phyloP scores from a whole-genome alignment of 2,329 filamentous ascomycete species.

The Penicillium janthinellum region DNA sequence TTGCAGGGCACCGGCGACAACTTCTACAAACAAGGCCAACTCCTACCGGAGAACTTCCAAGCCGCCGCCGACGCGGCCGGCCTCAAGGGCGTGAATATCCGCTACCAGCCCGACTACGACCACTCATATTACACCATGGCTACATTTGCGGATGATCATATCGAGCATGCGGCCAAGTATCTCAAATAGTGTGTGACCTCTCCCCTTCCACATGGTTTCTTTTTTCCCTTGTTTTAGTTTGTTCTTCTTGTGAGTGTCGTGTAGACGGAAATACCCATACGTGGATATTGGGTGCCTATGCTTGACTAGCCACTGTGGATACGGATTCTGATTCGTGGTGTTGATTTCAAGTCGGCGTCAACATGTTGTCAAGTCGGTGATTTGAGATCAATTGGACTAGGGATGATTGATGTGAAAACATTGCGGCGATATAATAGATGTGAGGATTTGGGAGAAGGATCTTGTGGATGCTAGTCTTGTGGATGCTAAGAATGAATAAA shows the following conservation, averaged over 20 bases:
- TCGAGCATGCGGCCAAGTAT: conserved; percentile 88
- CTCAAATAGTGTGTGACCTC: conserved; percentile 56
- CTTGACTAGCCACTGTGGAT: conserved; percentile 9
- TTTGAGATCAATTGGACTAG: conserved; percentile 7
- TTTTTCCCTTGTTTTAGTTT: background rate
- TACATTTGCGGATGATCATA: conserved; percentile 84
- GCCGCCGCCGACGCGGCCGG: conserved; percentile 76
- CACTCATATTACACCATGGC: conserved; percentile 98
- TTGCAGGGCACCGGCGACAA: conserved; percentile 79
- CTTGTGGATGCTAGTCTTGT: background rate
- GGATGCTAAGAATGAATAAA: conserved; percentile 7
- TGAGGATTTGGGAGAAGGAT: background rate
- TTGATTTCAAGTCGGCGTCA: conserved; percentile 21
- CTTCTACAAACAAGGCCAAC: conserved; percentile 92
- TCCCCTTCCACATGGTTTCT: background rate
- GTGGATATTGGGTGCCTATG: background rate
- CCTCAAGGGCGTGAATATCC: conserved; percentile 69
- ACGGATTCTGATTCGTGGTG: conserved; percentile 15
- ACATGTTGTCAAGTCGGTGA: conserved; percentile 12
- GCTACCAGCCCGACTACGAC: conserved; percentile 90
- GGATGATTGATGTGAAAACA: background rate
- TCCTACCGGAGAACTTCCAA: conserved; percentile 90
- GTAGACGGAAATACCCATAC: conserved; percentile 1
- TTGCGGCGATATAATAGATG: background rate
- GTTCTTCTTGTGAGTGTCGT: background rate